phyloP scores from a whole-genome alignment of 2,329 filamentous ascomycete genomes.

The Penicillium sp. region DNA sequence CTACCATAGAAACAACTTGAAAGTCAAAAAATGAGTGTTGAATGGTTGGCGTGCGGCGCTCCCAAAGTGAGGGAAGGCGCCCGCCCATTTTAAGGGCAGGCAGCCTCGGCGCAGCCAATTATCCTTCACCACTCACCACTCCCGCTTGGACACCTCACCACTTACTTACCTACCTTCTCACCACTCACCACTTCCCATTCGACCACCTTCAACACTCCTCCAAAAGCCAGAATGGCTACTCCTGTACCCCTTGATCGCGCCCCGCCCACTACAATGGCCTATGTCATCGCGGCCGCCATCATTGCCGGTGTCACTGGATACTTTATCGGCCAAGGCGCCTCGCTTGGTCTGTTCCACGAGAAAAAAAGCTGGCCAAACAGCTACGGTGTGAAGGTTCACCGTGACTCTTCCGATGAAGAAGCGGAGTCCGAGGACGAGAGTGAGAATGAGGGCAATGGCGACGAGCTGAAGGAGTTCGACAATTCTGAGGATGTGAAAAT shows the following conservation, averaged over 20 bases:
- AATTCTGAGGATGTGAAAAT: constrained; percentile 88
- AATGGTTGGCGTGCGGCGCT: too few relatives aligned
- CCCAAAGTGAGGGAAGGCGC: too few relatives aligned
- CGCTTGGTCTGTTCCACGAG: constrained; percentile 70
- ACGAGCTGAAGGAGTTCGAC: constrained; percentile 53
- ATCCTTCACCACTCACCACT: background rate
- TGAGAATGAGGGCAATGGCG: constrained; percentile 66
- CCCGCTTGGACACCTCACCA: background rate
- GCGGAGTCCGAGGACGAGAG: constrained; percentile 63
- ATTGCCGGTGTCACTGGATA: constrained; percentile 77
- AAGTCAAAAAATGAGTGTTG: too few relatives aligned
- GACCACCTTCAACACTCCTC: background rate
- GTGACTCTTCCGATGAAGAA: constrained; percentile 47
- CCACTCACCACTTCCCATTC: background rate
- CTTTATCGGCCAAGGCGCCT: constrained; percentile 67
- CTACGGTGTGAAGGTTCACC: constrained; percentile 55
- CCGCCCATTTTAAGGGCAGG: too few relatives aligned
- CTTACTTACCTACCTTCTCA: background rate
- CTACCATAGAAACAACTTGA: too few relatives aligned
- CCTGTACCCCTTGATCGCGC: constrained; percentile 40
- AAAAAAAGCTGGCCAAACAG: constrained; percentile 58
- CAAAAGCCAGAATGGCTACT: constrained; percentile 35
- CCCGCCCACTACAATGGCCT: constrained; percentile 59
- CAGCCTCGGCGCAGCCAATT: too few relatives aligned
- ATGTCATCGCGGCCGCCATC: constrained; percentile 74